phyloP scores from a whole-genome alignment of 768 basidiomycete genomes.

The Postia placenta region DNA sequence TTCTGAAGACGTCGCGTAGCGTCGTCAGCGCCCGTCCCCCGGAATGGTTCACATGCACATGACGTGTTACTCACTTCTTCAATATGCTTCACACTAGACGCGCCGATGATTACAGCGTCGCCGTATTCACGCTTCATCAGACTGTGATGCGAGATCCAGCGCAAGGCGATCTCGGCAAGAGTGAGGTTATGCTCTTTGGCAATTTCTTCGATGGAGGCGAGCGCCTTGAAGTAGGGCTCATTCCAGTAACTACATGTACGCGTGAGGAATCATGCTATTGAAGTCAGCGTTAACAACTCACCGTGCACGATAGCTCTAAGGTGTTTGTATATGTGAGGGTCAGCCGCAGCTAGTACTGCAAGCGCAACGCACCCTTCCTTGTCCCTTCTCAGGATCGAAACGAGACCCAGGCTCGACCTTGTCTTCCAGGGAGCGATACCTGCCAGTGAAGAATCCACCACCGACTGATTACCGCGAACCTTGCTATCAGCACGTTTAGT shows the following conservation, averaged over 20 bases:
- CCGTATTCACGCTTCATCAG: slow-evolving; percentile 38
- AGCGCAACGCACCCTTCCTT: slow-evolving; percentile 40
- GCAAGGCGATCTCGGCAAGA: slow-evolving; percentile 34
- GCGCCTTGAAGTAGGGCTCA: slow-evolving; percentile 43
- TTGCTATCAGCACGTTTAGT: no score
- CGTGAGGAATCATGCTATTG: neutral
- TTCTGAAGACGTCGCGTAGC: slow-evolving; percentile 29
- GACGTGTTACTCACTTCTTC: slow-evolving; percentile 31
- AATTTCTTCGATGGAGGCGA: slow-evolving; percentile 36
- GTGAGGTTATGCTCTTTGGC: slow-evolving; percentile 33
- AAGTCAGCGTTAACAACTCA: neutral
- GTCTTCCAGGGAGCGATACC: slow-evolving; percentile 29
- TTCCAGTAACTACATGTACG: slow-evolving; percentile 42
- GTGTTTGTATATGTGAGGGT: no score
- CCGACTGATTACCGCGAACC: no score
- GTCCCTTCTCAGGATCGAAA: slow-evolving; percentile 42
- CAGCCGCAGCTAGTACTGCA: no score
- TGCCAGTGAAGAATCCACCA: slow-evolving; percentile 37
- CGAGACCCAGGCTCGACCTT: slow-evolving; percentile 44
- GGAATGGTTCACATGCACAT: neutral
- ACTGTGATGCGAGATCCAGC: slow-evolving; percentile 48
- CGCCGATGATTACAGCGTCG: slow-evolving; percentile 57
- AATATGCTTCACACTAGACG: slow-evolving; percentile 50
- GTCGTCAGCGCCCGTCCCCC: neutral
- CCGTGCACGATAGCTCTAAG: slow-evolving; percentile 17